A percentile compares a stretch with the other conserved stretches of the same genome.
Conservation (phyloP, 2,329 filamentous ascomycete species). For the Delphinella strobiligena region DNA sequence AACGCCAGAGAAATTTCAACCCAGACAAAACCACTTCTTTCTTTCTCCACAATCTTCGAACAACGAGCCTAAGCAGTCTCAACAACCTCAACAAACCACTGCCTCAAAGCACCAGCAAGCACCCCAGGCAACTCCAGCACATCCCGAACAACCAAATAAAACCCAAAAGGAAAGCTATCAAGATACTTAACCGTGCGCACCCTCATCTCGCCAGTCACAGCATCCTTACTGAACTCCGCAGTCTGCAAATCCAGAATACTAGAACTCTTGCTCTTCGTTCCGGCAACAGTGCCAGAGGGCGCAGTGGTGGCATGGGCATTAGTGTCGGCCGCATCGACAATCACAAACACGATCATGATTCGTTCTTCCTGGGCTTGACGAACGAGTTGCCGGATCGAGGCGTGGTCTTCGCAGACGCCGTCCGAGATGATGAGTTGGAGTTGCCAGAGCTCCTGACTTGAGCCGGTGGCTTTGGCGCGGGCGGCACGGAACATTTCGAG, state of each 20-base stretch:
- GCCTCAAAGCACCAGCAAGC: constrained; percentile 74
- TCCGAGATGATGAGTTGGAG: constrained; percentile 87
- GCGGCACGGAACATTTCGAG: constrained; percentile 75
- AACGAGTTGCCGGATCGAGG: constrained; percentile 67
- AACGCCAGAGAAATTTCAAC: too few relatives aligned
- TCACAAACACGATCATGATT: constrained; percentile 97
- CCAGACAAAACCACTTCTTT: not conserved
- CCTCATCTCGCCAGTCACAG: constrained; percentile 46
- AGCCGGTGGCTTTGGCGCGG: constrained; percentile 43
- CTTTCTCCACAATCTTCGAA: not conserved
- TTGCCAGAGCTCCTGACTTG: constrained; percentile 75
- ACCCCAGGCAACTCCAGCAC: constrained; percentile 83
- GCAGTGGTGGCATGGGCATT: not conserved
- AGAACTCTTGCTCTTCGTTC: constrained; percentile 33
- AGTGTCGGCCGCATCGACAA: constrained; percentile 58
- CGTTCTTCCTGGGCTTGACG: constrained; percentile 82
- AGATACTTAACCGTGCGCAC: constrained; percentile 83
- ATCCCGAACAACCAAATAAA: constrained; percentile 89
- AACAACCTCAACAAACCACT: constrained; percentile 79
- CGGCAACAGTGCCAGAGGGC: constrained; percentile 13
- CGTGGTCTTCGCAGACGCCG: constrained; percentile 83
- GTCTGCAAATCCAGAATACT: constrained; percentile 82
- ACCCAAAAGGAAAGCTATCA: constrained; percentile 92
- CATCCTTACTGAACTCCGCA: constrained; percentile 65
- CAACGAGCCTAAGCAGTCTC: constrained; percentile 18